Evolutionary conservation across 768 basidiomycete genomes (phyloP), one percentile per base, ranked within the genome.

Genomic region (Tulasnella sp.): DNA sequence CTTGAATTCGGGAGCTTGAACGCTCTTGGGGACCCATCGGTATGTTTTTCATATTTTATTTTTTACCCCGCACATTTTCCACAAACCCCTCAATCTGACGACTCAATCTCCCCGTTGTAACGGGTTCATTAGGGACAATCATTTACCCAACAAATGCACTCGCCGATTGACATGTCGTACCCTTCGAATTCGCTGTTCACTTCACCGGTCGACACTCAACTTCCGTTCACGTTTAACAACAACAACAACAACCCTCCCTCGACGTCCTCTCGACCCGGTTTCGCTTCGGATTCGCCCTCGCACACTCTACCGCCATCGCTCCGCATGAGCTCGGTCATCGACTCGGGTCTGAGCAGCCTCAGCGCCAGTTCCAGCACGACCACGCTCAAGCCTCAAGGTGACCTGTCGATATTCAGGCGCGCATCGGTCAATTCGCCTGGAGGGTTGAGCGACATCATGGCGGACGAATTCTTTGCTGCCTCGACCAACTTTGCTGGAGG

Each of bases 381-480:
- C 21, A 40, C 76, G 76, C 39, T 62, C 48, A 77, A 56, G 76
- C 48, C 56, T 6, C 72, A 39, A 31, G 72, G 72, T 27, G 72
- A 46, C 52, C 34, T 77, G 52, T 52, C 48, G 27, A 46, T 52
- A n/a, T 77, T 52, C 58, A 34, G 76, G 52, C 46, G 52, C 46
- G 46, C 27, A 52, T 52, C 76, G 2, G 52, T 62, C 21, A 62
- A 46, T n/a, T 56, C 48, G 36, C 76, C 76, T 24, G 58, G 76
- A 6, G 76, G 52, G 52, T 21, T 77, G 76, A 77, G 76, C 58
- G 76, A 77, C n/a, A 52, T 77, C 48, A 77, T 77, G 19, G 58
- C 48, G 8, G 76, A 77, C 34, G 76, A 77, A 5, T 34, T 77
- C 48, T 77, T 58, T 39, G n/a, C 48, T 19, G 19, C 48, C 38